Conservation (phyloP, 495 filamentous ascomycete genomes). For the Astrothelium subdiscretum region DNA sequence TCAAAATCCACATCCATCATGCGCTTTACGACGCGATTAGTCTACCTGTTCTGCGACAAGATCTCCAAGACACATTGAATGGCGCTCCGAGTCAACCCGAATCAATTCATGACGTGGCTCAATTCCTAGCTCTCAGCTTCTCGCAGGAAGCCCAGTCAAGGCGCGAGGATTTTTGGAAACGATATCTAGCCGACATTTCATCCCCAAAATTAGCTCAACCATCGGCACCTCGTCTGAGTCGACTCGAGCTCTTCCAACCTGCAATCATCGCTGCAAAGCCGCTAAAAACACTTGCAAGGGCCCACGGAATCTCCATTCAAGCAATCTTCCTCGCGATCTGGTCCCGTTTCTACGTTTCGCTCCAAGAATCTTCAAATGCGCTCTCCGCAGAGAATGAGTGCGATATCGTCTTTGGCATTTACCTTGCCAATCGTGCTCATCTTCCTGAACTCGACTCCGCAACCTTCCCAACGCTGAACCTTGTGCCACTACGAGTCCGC, state of each 20-base stretch:
- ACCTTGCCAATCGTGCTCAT: constrained; percentile 43
- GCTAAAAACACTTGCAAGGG: constrained; percentile 26
- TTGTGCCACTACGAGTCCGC: constrained; percentile 37
- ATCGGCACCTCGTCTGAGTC: constrained; percentile 5
- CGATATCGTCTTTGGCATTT: constrained; percentile 41
- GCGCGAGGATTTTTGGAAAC: constrained; percentile 41
- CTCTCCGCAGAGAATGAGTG: background rate
- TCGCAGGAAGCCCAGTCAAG: constrained; percentile 10
- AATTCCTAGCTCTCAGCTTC: constrained; percentile 23
- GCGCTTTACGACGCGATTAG: constrained; percentile 50
- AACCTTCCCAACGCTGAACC: constrained; percentile 40
- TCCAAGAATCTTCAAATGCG: constrained; percentile 5
- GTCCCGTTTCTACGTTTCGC: constrained; percentile 30
- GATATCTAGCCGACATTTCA: constrained; percentile 33
- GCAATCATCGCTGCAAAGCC: constrained; percentile 8
- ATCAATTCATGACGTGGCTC: constrained; percentile 8
- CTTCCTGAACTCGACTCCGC: constrained; percentile 28
- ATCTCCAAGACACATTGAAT: constrained; percentile 31
- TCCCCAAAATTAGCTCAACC: constrained; percentile 12
- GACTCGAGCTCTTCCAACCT: constrained; percentile 34
- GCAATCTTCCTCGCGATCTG: constrained; percentile 39
- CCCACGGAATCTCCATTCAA: constrained; percentile 35
- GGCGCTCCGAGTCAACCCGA: constrained; percentile 4
- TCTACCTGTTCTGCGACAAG: constrained; percentile 36
- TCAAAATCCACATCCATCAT: constrained; percentile 46